Conservation (phyloP, 306 rosid genomes). For the Leucaena leucocephala region DNA sequence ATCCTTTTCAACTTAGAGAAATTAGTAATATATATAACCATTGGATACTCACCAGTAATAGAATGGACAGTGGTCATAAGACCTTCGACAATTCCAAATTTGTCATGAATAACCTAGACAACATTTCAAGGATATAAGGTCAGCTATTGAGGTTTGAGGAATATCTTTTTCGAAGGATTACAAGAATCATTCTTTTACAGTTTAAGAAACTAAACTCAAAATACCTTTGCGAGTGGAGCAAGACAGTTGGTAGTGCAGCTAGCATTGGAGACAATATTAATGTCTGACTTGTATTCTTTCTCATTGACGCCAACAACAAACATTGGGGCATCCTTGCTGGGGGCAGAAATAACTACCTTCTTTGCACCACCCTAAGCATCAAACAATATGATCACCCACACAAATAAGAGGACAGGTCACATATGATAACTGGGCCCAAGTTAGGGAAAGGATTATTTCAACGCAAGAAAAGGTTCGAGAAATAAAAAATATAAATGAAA, state of each 20-base stretch:
- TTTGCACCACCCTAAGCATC: constrained; percentile 80
- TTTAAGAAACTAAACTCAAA: constrained; percentile 9
- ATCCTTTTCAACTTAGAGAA: background rate
- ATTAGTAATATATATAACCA: background rate
- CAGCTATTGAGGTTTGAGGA: background rate
- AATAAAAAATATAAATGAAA: background rate
- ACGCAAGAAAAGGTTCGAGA: background rate
- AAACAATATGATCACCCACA: background rate
- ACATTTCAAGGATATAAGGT: constrained; percentile 23
- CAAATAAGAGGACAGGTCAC: background rate
- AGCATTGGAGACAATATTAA: constrained; percentile 73
- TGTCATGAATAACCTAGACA: constrained; percentile 67
- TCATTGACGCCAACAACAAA: constrained; percentile 96
- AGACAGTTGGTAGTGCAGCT: constrained; percentile 94
- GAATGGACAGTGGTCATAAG: constrained; percentile 83
- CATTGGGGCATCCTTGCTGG: constrained; percentile 95
- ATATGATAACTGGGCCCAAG: background rate
- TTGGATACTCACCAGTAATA: constrained; percentile 59
- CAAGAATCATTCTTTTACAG: background rate
- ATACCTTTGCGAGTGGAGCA: constrained; percentile 90
- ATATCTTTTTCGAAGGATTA: background rate
- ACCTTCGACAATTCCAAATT: constrained; percentile 75
- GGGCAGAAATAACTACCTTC: constrained; percentile 94
- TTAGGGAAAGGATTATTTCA: background rate
- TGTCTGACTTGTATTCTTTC: constrained; percentile 76